Percentiles rank a stretch among this genome's conserved stretches.
Evolutionary conservation across 768 basidiomycete genomes (phyloP).

Genomic region (Tulasnella calospora): DNA sequence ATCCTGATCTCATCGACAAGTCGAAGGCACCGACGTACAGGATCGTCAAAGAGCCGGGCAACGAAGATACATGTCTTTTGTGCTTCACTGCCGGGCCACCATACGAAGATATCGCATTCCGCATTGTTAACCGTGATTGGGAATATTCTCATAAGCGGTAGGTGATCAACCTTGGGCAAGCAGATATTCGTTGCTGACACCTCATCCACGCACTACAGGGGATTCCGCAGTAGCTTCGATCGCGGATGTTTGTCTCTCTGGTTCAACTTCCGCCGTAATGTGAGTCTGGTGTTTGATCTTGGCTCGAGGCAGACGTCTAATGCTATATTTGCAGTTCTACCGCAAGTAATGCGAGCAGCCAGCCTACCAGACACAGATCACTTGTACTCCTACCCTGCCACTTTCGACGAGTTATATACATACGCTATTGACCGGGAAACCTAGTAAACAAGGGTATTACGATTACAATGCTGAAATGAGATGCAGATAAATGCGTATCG

Average conservation of each 20-base stretch:
- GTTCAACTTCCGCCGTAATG: constrained; percentile 94
- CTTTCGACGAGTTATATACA: background rate
- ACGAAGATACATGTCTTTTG: constrained; percentile 89
- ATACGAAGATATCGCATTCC: constrained; percentile 98
- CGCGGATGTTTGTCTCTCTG: constrained; percentile 91
- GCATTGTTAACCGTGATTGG: constrained; percentile 97
- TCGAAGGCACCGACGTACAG: constrained; percentile 95
- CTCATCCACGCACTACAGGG: constrained; percentile 45
- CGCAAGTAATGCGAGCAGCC: constrained; percentile 51
- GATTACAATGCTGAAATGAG: background rate
- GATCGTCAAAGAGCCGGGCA: constrained; percentile 87
- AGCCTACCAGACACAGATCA: background rate
- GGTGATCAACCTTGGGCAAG: constrained; percentile 25
- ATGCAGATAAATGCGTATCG: background rate
- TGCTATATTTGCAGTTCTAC: constrained; percentile 57
- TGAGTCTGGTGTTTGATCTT: constrained; percentile 43
- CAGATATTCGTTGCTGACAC: constrained; percentile 23
- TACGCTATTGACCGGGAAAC: background rate
- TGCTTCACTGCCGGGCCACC: constrained; percentile 96
- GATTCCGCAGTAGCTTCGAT: constrained; percentile 96
- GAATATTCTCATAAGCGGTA: constrained; percentile 96
- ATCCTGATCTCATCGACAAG: constrained; percentile 98
- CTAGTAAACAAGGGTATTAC: background rate
- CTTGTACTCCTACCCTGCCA: background rate
- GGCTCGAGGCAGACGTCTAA: constrained; percentile 27